Conservation (phyloP, 129 eudicot genomes). For the Flaveria linearis region DNA sequence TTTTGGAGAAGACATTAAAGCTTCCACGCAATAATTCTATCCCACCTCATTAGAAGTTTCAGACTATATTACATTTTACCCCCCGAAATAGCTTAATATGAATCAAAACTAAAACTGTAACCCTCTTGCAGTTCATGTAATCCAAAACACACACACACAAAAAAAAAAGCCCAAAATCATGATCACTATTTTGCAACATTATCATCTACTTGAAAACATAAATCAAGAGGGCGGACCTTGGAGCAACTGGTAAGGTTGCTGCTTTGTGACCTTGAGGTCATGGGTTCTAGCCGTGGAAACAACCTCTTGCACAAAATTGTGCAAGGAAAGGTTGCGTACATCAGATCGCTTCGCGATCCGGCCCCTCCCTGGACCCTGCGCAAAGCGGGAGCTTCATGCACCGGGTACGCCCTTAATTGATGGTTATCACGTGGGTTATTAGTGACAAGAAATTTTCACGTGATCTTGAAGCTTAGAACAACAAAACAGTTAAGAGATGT, state of each 20-base stretch:
- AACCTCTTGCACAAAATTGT: too few species aligned
- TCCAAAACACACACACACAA: not conserved
- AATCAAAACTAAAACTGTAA: not conserved
- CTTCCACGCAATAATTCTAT: not conserved
- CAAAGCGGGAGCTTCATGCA: too few species aligned
- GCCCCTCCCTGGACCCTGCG: too few species aligned
- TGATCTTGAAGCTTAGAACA: conserved; percentile 16
- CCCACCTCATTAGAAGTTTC: not conserved
- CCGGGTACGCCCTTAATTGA: too few species aligned
- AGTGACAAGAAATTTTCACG: not conserved
- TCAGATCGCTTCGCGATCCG: too few species aligned
- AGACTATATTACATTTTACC: not conserved
- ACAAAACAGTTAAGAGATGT: not conserved
- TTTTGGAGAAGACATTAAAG: not conserved
- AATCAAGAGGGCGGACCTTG: too few species aligned
- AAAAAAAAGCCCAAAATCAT: not conserved
- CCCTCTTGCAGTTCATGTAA: conserved; percentile 3
- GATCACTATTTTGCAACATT: not conserved
- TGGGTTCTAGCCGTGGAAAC: too few species aligned
- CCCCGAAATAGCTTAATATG: not conserved
- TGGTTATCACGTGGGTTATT: conserved; percentile 7
- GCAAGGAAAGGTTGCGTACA: too few species aligned
- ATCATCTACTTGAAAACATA: conserved; percentile 3
- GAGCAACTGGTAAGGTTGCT: too few species aligned
- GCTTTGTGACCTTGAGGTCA: too few species aligned